Conservation (phyloP, 192 early-diverging fungal genomes). For the Chytriomyces sp. region DNA sequence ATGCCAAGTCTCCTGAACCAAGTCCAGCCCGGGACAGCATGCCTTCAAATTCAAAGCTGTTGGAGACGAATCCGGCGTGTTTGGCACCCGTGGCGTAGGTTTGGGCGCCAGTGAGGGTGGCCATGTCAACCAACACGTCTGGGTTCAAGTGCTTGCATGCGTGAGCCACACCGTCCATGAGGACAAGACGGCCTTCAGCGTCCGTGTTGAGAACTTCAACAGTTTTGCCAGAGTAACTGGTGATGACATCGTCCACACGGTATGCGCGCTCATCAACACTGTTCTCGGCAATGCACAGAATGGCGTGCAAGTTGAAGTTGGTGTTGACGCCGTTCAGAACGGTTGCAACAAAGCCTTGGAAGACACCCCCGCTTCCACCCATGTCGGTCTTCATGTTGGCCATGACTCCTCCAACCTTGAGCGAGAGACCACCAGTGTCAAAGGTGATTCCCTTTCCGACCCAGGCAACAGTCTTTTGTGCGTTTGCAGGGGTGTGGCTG, state of each 20-base stretch:
- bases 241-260: conserved; percentile 54
- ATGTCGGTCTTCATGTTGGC: conserved; percentile 59
- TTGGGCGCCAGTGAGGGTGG: conserved; percentile 63
- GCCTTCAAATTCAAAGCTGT: conserved; percentile 45
- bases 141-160: conserved; percentile 51
- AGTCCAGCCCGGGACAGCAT: conserved; percentile 47
- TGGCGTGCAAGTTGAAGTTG: conserved; percentile 38
- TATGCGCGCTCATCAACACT: conserved; percentile 40
- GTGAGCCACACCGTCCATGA: conserved; percentile 59
- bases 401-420: conserved; percentile 49
- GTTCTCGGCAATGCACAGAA: conserved; percentile 65
- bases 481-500: conserved; percentile 34
- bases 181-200: conserved; percentile 50
- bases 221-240: conserved; percentile 56
- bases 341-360: conserved; percentile 53
- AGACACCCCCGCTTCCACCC: conserved; percentile 57
- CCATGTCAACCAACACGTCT: conserved; percentile 58
- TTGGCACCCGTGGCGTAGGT: conserved; percentile 54
- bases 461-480: conserved; percentile 50
- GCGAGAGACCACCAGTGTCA: conserved; percentile 56
- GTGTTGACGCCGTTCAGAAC: conserved; percentile 24
- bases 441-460: conserved; percentile 67
- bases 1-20: conserved; percentile 48
- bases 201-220: conserved; percentile 65
- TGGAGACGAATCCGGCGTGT: conserved; percentile 54